Conservation (phyloP, 2,329 filamentous ascomycete species). For the Alternaria triticimaculans region DNA sequence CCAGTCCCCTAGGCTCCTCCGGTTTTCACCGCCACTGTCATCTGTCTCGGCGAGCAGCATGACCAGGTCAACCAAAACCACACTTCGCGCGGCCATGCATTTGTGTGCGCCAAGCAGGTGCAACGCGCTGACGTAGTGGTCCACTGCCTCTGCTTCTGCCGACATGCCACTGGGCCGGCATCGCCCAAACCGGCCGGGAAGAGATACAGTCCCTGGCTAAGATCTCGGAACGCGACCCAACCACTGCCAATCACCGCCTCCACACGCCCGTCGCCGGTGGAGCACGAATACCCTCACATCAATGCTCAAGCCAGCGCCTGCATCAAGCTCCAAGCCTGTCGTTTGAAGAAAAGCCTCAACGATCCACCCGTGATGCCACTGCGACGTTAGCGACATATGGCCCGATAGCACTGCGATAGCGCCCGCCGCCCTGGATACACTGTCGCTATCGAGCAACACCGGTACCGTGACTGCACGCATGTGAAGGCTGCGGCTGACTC, state of each 20-base stretch:
- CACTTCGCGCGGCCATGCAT: background rate
- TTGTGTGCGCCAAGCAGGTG: slow-evolving; percentile 13
- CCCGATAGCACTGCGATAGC: slow-evolving; percentile 9
- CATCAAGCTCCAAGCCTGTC: slow-evolving; percentile 17
- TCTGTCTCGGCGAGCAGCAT: slow-evolving; percentile 20
- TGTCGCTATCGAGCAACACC: background rate
- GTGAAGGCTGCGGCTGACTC: slow-evolving; percentile 4
- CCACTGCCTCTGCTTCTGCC: slow-evolving; percentile 16
- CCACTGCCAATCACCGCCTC: slow-evolving; percentile 22
- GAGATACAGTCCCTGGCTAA: slow-evolving; percentile 28
- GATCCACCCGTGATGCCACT: slow-evolving; percentile 22
- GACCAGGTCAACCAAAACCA: slow-evolving; percentile 8
- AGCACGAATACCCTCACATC: slow-evolving; percentile 21
- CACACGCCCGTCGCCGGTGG: slow-evolving; percentile 21
- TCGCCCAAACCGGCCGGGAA: slow-evolving; percentile 21
- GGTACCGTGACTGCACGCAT: slow-evolving; percentile 2
- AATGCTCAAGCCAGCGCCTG: slow-evolving; percentile 24
- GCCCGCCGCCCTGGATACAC: background rate
- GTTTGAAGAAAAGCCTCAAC: slow-evolving; percentile 34
- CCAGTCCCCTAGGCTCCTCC: background rate
- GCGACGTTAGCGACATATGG: slow-evolving; percentile 17
- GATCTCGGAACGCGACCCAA: slow-evolving; percentile 12
- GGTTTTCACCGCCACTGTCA: slow-evolving; percentile 19
- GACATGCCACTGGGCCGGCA: slow-evolving; percentile 13
- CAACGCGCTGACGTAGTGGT: slow-evolving; percentile 34